Evolutionary conservation across 192 early-diverging fungal species (phyloP), one percentile per base, ranked within the genome.

Genomic region (Coemansia sp.): DNA sequence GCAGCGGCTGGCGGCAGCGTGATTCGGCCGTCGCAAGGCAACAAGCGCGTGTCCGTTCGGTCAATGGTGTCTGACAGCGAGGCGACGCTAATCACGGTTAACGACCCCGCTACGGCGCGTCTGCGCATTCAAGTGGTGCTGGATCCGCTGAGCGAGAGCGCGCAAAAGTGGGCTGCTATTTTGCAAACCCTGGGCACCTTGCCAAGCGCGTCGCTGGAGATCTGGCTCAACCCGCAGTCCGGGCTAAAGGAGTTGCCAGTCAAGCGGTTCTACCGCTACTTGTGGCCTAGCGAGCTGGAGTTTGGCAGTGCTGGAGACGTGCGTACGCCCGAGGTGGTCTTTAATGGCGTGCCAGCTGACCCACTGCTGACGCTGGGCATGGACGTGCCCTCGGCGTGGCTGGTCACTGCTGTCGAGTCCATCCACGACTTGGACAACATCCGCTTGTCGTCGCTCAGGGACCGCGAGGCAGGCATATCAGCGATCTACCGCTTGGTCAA

Each of bases 341-440:
- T 99, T 80, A 67, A 70, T 14, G 83, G 83, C 22, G 67, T 98
- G 19, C 97, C 97, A 0, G 77, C 84, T 1, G 88, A 93, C 12
- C 87, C 94, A 0, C 77, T 99, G 7, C 85, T 94, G 32, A 98
- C 95, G 1, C 75, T 99, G 11, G 93, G 92, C 27, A 85, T 96
- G 63, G 94, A 99, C 68, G 92, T 91, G 32, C 93, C 94, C 43
- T 83, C 89, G 20, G 85, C 94, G 10, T 99, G 97, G 97, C 87
- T 95, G 46, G 93, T 96, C 2, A 90, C 90, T 4, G 91, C 96
- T 2, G 79, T 86, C 1, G 86, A 89, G 9, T 94, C 92, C 11
- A 79, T 91, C 19, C 84, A 96, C 61, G 97, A 99, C 69, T 78
- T 99, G 20, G 97, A 99, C 78, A 99, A 99, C 66, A 88, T 99